Conservation (phyloP, 1,284 basidiomycete species). For the Golubevia sp. region DNA sequence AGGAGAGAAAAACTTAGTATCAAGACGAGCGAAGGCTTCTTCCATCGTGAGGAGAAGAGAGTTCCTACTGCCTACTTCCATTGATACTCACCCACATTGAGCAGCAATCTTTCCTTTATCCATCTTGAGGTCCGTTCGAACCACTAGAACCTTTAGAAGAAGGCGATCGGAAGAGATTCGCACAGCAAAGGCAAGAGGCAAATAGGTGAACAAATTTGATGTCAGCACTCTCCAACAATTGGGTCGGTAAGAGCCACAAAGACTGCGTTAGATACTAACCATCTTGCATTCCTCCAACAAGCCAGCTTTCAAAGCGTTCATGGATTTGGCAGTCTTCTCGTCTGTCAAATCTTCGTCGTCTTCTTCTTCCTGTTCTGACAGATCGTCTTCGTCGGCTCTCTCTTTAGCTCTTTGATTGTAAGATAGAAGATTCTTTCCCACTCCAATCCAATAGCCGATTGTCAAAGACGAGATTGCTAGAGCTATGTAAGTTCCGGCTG, state of each 20-base stretch:
- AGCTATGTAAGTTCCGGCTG: conserved; percentile 10
- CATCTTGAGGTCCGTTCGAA: conserved; percentile 59
- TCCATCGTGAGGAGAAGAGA: too few species aligned
- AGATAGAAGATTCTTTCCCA: conserved; percentile 32
- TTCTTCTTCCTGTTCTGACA: too few species aligned
- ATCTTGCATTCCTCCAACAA: conserved; percentile 53
- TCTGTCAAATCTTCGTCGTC: neutral
- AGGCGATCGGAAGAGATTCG: neutral
- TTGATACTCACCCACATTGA: conserved; percentile 37
- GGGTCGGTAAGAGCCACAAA: neutral
- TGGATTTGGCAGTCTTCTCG: neutral
- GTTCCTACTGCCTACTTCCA: too few species aligned
- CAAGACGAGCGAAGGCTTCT: neutral
- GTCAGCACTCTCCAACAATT: neutral
- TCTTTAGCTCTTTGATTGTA: conserved; percentile 17
- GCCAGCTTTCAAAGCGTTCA: conserved; percentile 11
- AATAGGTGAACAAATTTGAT: neutral
- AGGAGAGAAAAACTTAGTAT: neutral
- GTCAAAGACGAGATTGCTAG: conserved; percentile 35
- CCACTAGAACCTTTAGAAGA: conserved; percentile 28
- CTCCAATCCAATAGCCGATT: conserved; percentile 40
- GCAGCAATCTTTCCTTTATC: conserved; percentile 61
- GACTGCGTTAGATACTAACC: conserved; percentile 11
- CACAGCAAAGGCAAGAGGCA: neutral
- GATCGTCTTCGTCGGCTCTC: neutral